Conservation (phyloP, 768 basidiomycete species). For the Pleurotus citrinopileatus region DNA sequence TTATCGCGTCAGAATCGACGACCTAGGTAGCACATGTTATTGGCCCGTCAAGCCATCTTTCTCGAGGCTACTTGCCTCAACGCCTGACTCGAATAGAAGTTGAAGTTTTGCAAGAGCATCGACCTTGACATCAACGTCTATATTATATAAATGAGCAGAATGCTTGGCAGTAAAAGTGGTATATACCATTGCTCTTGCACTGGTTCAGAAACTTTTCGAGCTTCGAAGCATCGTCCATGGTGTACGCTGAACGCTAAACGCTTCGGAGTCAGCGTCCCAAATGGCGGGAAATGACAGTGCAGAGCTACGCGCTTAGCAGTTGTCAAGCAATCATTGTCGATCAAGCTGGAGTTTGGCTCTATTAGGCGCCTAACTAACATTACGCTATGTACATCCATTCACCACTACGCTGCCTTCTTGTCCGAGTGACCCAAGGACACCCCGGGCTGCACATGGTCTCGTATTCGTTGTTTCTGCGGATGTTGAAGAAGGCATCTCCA, state of each 20-base stretch:
- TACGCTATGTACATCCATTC: background rate
- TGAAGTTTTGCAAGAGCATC: slow-evolving; percentile 81
- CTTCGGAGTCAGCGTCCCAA: slow-evolving; percentile 11
- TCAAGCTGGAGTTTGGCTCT: background rate
- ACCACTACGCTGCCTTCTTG: slow-evolving; percentile 30
- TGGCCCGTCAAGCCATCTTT: slow-evolving; percentile 11
- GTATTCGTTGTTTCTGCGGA: slow-evolving; percentile 81
- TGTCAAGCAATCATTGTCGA: background rate
- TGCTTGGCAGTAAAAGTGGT: slow-evolving; percentile 9
- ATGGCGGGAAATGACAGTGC: slow-evolving; percentile 2
- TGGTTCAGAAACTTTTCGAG: slow-evolving; percentile 63
- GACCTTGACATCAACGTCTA: slow-evolving; percentile 79
- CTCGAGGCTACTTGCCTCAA: slow-evolving; percentile 49
- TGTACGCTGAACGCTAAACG: slow-evolving; percentile 13
- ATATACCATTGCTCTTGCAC: slow-evolving; percentile 62
- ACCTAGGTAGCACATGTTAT: slow-evolving; percentile 44
- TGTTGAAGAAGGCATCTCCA: slow-evolving; percentile 3
- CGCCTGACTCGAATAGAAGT: slow-evolving; percentile 65
- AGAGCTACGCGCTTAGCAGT: slow-evolving; percentile 4
- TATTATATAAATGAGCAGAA: slow-evolving; percentile 13
- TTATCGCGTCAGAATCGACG: slow-evolving; percentile 66
- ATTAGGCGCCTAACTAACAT: too few relatives aligned
- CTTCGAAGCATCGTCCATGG: slow-evolving; percentile 50
- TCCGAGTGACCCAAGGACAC: slow-evolving; percentile 90
- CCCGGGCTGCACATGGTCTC: slow-evolving; percentile 80